These are phyloP conservation scores for Pythium phragmiticola DNA, from an alignment of 352 stramenopile genomes.

Conservation along the genomic window DNA sequence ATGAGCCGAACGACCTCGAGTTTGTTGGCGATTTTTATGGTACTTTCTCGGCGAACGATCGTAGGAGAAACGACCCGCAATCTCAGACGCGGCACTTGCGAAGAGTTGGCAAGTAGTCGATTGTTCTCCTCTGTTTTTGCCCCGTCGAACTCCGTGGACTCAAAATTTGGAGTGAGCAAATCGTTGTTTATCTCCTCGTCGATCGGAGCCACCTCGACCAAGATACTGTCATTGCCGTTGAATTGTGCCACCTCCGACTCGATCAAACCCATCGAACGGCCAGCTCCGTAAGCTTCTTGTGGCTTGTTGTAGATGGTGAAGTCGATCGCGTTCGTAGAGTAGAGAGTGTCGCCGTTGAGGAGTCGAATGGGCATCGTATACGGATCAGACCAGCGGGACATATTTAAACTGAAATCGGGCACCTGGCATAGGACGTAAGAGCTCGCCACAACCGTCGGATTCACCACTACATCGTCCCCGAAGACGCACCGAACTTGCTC, in stretches of 20 bases:
- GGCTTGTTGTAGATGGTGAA: not conserved
- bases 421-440: slow-evolving; percentile 1
- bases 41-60: slow-evolving; percentile 7
- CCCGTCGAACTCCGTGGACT: not conserved
- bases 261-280: not conserved
- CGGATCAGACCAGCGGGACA: not conserved
- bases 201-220: not conserved
- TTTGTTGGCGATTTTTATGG: not conserved
- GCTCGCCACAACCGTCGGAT: not conserved
- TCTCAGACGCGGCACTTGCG: slow-evolving; percentile 13
- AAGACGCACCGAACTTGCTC: slow-evolving; percentile 11
- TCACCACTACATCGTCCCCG: slow-evolving; percentile 5
- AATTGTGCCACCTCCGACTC: too few species aligned
- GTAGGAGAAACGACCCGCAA: slow-evolving; percentile 14
- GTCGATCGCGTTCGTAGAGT: slow-evolving; percentile 1
- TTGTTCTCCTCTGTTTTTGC: not conserved
- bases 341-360: slow-evolving; percentile 2
- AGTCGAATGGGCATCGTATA: slow-evolving; percentile 3
- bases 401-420: not conserved
- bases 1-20: not conserved
- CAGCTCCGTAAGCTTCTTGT: not conserved
- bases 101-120: not conserved
- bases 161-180: not conserved
- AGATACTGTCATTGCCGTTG: not conserved
- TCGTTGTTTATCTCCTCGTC: not conserved